Evolutionary conservation across 2,329 filamentous ascomycete species (phyloP).

Genomic region (Fusarium duplospermum): DNA sequence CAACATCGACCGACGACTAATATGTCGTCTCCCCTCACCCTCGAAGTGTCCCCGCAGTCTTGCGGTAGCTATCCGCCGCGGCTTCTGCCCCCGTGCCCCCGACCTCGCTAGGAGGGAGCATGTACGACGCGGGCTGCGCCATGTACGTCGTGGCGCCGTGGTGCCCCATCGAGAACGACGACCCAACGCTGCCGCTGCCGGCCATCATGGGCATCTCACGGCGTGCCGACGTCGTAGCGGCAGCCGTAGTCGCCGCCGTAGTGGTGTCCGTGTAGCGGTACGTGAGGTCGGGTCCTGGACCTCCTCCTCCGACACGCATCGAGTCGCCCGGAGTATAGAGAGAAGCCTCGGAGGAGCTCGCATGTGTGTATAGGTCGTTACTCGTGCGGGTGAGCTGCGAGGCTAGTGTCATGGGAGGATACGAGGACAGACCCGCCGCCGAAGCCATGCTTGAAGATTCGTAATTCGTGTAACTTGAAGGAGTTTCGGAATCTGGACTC

Average conservation of each 20-base stretch:
- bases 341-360: conserved; percentile 25
- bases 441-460: conserved; percentile 34
- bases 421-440: conserved; percentile 23
- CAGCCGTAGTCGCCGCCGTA: conserved; percentile 23
- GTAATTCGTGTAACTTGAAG: conserved; percentile 41
- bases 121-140: conserved; percentile 32
- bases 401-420: conserved; percentile 28
- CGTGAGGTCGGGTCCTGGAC: conserved; percentile 37
- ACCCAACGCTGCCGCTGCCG: background rate
- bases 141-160: conserved; percentile 18
- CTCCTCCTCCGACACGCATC: conserved; percentile 5
- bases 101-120: conserved; percentile 29
- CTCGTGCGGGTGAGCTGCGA: conserved; percentile 30
- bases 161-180: conserved; percentile 25
- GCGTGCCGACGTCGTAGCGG: conserved; percentile 17
- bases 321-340: conserved; percentile 23
- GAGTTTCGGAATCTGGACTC: conserved; percentile 36
- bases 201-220: conserved; percentile 28
- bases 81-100: conserved; percentile 18
- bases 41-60: conserved; percentile 31
- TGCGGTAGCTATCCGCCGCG: conserved; percentile 29
- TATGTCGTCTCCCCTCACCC: background rate
- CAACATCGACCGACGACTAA: background rate
- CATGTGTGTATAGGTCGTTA: conserved; percentile 36
- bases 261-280: conserved; percentile 50